Conservation (phyloP, 331 rosid species). For the Malus hybrid region DNA sequence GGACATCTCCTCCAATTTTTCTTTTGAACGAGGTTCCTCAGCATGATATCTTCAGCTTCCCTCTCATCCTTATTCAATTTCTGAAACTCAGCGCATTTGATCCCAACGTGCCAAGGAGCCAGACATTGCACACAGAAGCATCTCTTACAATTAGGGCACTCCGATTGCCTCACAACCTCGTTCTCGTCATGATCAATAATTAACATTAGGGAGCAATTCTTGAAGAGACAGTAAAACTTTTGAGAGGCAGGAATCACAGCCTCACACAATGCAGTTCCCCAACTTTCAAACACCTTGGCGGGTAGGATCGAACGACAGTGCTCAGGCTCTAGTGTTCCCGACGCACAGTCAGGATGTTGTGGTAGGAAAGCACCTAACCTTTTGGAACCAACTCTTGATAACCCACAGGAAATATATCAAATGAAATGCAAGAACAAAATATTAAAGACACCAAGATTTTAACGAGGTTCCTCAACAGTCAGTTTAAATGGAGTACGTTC, state of each 20-base stretch:
- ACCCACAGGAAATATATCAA: too few species aligned
- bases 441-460: too few species aligned
- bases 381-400: background rate
- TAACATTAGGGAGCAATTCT: background rate
- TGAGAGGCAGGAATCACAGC: background rate
- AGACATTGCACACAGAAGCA: background rate
- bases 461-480: too few species aligned
- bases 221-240: background rate
- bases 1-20: background rate
- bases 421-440: too few species aligned
- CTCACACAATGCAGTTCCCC: background rate
- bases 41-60: background rate
- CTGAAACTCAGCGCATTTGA: background rate
- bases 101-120: background rate
- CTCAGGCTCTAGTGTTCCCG: too few species aligned
- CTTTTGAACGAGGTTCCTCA: background rate
- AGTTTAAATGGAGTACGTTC: too few species aligned
- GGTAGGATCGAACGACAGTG: too few species aligned
- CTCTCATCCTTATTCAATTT: constrained; percentile 1
- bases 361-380: background rate
- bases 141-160: background rate
- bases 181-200: background rate
- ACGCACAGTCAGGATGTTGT: too few species aligned
- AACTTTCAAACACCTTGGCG: background rate
- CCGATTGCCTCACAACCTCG: background rate